Evolutionary conservation across 2,329 filamentous ascomycete species (phyloP).

Genomic region (Cadophora luteo-olivacea): DNA sequence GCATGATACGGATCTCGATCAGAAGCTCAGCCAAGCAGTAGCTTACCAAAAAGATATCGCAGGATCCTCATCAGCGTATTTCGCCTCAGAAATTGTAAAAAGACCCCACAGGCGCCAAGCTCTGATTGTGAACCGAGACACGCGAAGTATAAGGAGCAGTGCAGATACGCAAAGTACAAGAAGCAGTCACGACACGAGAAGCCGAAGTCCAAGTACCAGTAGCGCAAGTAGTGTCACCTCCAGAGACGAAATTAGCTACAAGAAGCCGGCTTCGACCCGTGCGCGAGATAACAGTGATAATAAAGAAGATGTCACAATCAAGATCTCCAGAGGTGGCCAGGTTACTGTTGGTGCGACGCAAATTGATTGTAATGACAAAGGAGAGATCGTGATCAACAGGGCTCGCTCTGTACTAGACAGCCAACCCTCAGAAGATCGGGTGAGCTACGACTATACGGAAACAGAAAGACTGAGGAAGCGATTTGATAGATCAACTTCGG

Average conservation of each 20-base stretch:
- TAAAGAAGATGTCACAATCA: constrained; percentile 67
- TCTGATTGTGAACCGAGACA: constrained; percentile 45
- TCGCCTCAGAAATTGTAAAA: constrained; percentile 61
- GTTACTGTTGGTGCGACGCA: constrained; percentile 62
- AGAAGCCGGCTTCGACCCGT: constrained; percentile 58
- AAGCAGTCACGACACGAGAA: constrained; percentile 33
- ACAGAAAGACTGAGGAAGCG: background rate
- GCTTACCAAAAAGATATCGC: constrained; percentile 60
- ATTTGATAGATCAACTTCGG: background rate
- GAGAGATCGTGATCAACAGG: constrained; percentile 60
- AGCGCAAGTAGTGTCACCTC: constrained; percentile 52
- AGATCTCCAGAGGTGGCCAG: constrained; percentile 61
- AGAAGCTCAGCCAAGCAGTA: constrained; percentile 52
- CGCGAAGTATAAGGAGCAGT: background rate
- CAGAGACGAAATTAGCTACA: constrained; percentile 68
- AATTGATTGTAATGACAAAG: constrained; percentile 63
- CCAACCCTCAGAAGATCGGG: background rate
- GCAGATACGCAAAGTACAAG: background rate
- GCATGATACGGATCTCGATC: constrained; percentile 47
- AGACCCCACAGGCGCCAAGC: constrained; percentile 53
- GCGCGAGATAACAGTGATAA: constrained; percentile 52
- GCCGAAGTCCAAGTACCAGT: constrained; percentile 65
- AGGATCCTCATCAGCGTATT: constrained; percentile 50
- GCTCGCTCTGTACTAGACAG: background rate
- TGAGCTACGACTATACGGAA: background rate